A percentile compares a stretch with the other conserved stretches of the same genome.
Evolutionary conservation across 208 protist species (phyloP).

Genomic region (Trypanosoma mega): DNA sequence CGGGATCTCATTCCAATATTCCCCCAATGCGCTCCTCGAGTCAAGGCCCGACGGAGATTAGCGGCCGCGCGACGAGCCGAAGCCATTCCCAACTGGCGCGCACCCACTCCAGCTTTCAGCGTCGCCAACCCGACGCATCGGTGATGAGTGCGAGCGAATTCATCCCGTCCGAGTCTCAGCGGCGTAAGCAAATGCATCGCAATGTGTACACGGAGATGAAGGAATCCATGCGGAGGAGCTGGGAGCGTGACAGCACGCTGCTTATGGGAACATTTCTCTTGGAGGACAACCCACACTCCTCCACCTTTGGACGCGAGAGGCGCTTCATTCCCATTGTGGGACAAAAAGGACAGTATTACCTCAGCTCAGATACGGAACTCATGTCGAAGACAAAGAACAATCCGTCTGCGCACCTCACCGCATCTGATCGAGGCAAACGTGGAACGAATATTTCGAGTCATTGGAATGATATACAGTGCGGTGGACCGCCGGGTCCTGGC

Average conservation of each 20-base stretch:
- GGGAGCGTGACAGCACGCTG: constrained; percentile 49
- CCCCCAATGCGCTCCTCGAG: background rate
- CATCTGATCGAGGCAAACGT: constrained; percentile 13
- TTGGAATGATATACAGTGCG: constrained; percentile 21
- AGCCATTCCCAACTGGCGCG: constrained; percentile 10
- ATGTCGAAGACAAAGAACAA: constrained; percentile 34
- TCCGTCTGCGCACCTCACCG: background rate
- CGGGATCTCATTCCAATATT: background rate
- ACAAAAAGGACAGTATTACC: constrained; percentile 47
- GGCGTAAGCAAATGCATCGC: constrained; percentile 24
- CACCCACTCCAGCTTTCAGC: constrained; percentile 2
- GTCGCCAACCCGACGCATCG: constrained; percentile 22
- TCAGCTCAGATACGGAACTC: constrained; percentile 44
- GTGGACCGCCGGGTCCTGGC: constrained; percentile 60
- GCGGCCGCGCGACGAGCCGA: background rate
- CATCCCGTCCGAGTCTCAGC: constrained; percentile 36
- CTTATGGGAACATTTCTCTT: constrained; percentile 60
- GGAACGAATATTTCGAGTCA: constrained; percentile 28
- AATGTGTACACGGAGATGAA: constrained; percentile 60
- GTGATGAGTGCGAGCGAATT: constrained; percentile 4
- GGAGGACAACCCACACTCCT: constrained; percentile 47
- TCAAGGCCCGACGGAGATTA: background rate
- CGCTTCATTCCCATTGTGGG: constrained; percentile 62
- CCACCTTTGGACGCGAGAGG: constrained; percentile 66
- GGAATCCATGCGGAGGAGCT: constrained; percentile 38